Evolutionary conservation across 2,329 filamentous ascomycete genomes (phyloP).

Genomic region (Fusarium coicis): DNA sequence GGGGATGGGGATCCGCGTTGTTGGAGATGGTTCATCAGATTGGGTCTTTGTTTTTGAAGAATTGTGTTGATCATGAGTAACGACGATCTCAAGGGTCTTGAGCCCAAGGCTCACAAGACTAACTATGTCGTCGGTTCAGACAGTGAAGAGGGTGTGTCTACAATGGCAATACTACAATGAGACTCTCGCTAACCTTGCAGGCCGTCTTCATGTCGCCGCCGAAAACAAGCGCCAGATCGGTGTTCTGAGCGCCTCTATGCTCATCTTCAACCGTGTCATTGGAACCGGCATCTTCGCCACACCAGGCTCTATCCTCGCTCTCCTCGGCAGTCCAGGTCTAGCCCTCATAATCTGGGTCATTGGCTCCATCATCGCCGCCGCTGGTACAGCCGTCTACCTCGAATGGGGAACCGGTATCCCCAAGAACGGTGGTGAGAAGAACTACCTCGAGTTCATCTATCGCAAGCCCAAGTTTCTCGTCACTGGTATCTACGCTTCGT

Average conservation of each 20-base stretch:
- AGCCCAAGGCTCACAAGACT: constrained; percentile 23
- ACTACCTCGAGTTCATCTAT: constrained; percentile 74
- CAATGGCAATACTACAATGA: neutral
- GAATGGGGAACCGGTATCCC: constrained; percentile 75
- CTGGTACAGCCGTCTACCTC: constrained; percentile 72
- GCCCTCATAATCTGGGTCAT: constrained; percentile 71
- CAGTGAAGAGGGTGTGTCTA: constrained; percentile 36
- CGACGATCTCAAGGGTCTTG: constrained; percentile 30
- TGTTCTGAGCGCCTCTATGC: constrained; percentile 63
- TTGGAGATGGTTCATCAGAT: neutral
- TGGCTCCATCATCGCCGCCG: constrained; percentile 69
- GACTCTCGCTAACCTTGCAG: constrained; percentile 21
- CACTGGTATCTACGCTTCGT: constrained; percentile 69
- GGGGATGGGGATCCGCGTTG: neutral
- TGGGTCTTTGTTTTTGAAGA: neutral
- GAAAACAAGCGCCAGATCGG: constrained; percentile 67
- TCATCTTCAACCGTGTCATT: constrained; percentile 74
- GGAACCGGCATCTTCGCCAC: constrained; percentile 76
- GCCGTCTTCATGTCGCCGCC: constrained; percentile 52
- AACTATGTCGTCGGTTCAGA: constrained; percentile 34
- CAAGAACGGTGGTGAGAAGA: constrained; percentile 73
- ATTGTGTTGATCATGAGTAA: constrained; percentile 33
- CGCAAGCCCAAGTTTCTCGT: constrained; percentile 69
- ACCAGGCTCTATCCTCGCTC: constrained; percentile 65
- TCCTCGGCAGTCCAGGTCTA: constrained; percentile 70